These are phyloP conservation scores for Pythium brachiatum DNA, from an alignment of 352 stramenopile species.

Conservation along the genomic window DNA sequence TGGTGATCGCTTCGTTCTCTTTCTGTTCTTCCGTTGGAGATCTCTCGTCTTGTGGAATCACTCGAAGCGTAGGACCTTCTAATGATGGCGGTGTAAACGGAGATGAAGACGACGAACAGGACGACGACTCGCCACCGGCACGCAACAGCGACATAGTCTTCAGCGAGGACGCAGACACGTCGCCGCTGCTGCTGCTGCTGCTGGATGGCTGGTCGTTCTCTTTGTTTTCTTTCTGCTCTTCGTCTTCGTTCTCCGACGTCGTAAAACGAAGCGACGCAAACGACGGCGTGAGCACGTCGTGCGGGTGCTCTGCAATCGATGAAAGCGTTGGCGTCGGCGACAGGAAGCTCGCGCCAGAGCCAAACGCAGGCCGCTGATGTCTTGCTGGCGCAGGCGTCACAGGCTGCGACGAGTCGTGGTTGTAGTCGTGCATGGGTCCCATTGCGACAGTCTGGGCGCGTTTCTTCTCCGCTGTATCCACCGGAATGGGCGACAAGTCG, in stretches of 20 bases:
- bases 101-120: background rate
- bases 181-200: background rate
- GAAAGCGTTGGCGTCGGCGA: conserved; percentile 11
- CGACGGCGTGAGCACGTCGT: conserved; percentile 17
- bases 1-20: conserved; percentile 27
- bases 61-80: background rate
- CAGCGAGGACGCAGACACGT: conserved; percentile 18
- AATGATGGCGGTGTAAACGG: conserved; percentile 1
- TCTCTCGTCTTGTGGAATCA: background rate
- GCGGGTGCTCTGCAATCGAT: conserved; percentile 16
- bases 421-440: background rate
- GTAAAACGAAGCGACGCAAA: conserved; percentile 26
- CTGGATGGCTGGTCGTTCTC: conserved; percentile 7
- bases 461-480: conserved; percentile 18
- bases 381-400: background rate
- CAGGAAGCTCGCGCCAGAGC: background rate
- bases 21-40: background rate
- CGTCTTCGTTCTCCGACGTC: conserved; percentile 11
- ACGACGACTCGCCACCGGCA: background rate
- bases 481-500: conserved; percentile 48
- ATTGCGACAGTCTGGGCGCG: conserved; percentile 8
- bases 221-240: conserved; percentile 36
- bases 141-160: conserved; percentile 24
- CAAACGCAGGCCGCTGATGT: background rate
- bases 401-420: background rate